A percentile compares a stretch with the other conserved stretches of the same genome.
phyloP scores from a whole-genome alignment of 2,329 filamentous ascomycete species.

The Penicillium palitans region DNA sequence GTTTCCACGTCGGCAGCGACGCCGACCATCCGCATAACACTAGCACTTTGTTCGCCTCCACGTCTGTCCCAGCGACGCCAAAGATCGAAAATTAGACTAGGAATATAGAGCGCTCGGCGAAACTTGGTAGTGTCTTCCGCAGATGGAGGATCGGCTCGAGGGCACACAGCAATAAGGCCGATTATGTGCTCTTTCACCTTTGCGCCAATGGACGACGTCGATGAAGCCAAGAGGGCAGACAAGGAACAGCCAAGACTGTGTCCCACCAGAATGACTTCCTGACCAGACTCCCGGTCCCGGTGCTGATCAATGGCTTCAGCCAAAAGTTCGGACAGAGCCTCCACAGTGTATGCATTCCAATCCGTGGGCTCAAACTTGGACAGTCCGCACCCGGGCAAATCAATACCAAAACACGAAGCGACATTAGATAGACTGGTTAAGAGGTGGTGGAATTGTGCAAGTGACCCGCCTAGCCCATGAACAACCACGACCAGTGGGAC shows the following conservation, averaged over 20 bases:
- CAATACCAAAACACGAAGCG: constrained; percentile 81
- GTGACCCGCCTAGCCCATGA: constrained; percentile 89
- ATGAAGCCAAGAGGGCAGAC: constrained; percentile 68
- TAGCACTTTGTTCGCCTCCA: constrained; percentile 74
- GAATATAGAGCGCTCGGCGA: constrained; percentile 65
- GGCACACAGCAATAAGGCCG: constrained; percentile 80
- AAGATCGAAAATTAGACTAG: constrained; percentile 67
- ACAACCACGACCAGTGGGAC: constrained; percentile 86
- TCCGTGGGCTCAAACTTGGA: constrained; percentile 70
- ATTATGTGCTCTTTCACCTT: constrained; percentile 64
- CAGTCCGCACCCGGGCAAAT: constrained; percentile 84
- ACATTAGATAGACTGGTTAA: constrained; percentile 78
- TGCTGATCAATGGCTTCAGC: constrained; percentile 72
- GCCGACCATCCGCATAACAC: constrained; percentile 71
- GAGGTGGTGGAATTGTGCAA: constrained; percentile 81
- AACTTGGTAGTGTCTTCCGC: constrained; percentile 54
- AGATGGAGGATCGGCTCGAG: constrained; percentile 64
- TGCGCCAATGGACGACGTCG: constrained; percentile 54
- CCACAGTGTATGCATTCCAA: constrained; percentile 77
- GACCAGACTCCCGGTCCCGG: constrained; percentile 62
- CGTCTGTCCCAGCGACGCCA: constrained; percentile 76
- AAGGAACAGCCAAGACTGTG: constrained; percentile 90
- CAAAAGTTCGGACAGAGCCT: constrained; percentile 73
- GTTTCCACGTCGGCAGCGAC: constrained; percentile 43
- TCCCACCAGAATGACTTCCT: constrained; percentile 76